phyloP scores from a whole-genome alignment of 1,284 basidiomycete genomes.

The Neolentinus lepideus region DNA sequence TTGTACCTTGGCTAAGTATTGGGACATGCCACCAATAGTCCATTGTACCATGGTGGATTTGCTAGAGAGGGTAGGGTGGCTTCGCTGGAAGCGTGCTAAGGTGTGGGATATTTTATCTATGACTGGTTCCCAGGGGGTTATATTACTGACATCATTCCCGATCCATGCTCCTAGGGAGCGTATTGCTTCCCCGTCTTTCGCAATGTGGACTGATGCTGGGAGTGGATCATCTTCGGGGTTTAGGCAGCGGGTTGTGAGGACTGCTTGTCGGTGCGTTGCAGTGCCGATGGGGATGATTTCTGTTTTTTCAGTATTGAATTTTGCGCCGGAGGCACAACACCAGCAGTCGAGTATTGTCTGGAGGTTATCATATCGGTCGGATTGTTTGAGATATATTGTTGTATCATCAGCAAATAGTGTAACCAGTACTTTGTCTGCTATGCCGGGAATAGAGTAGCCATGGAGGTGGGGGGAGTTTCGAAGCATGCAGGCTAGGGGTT shows the following conservation, averaged over 20 bases:
- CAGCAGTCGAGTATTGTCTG: conserved; percentile 16
- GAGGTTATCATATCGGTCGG: conserved; percentile 15
- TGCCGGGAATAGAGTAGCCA: conserved; percentile 11
- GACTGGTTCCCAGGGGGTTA: conserved; percentile 15
- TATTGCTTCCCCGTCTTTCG: conserved; percentile 15
- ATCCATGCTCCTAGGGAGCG: conserved; percentile 22
- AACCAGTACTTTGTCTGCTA: conserved; percentile 12
- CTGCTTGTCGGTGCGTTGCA: conserved; percentile 7
- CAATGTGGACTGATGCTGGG: conserved; percentile 7
- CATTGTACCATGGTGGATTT: conserved; percentile 17
- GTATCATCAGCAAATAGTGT: conserved; percentile 27
- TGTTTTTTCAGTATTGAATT: conserved; percentile 28
- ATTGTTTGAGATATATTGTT: conserved; percentile 13
- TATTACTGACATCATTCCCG: conserved; percentile 14
- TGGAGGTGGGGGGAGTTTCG: conserved; percentile 9
- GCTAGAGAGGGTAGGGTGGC: conserved; percentile 8
- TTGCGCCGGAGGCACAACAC: conserved; percentile 24
- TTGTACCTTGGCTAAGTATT: conserved; percentile 24
- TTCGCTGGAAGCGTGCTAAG: background rate
- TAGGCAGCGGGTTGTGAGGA: conserved; percentile 2
- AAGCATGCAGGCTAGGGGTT: conserved; percentile 16
- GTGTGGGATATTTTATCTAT: background rate
- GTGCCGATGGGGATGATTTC: conserved; percentile 26
- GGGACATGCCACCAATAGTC: conserved; percentile 19
- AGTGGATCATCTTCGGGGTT: background rate